A percentile compares a stretch with the other conserved stretches of the same genome.
phyloP scores from a whole-genome alignment of 495 filamentous ascomycete species.

The Penicillium parvum region DNA sequence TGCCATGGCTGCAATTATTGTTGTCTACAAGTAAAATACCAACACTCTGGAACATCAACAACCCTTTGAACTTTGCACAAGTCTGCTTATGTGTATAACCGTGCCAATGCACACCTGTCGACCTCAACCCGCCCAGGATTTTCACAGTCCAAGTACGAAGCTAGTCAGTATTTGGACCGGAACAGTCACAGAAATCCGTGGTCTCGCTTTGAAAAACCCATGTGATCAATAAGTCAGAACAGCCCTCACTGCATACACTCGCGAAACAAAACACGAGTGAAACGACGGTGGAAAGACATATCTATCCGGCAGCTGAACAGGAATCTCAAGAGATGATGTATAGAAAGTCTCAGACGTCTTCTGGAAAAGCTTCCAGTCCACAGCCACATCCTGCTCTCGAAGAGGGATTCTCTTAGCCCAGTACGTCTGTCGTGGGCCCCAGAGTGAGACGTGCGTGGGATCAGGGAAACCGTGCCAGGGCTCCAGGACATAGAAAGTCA shows the following conservation, averaged over 20 bases:
- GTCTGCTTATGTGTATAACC: too few relatives aligned
- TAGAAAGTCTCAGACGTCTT: background rate
- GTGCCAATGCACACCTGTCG: too few relatives aligned
- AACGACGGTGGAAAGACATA: slow-evolving; percentile 6
- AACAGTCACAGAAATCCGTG: too few relatives aligned
- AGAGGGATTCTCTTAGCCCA: slow-evolving; percentile 7
- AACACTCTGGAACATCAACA: too few relatives aligned
- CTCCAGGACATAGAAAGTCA: slow-evolving; percentile 11
- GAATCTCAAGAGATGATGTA: background rate
- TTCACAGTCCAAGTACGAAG: too few relatives aligned
- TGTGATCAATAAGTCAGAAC: slow-evolving; percentile 1
- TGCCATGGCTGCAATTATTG: too few relatives aligned
- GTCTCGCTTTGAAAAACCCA: background rate
- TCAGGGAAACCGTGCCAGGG: slow-evolving; percentile 5
- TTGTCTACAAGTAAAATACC: too few relatives aligned
- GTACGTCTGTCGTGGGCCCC: background rate
- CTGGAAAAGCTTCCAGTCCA: background rate
- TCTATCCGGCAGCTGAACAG: background rate
- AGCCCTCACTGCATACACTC: slow-evolving; percentile 1
- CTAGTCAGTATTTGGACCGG: too few relatives aligned
- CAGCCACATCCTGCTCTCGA: background rate
- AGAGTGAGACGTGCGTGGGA: background rate
- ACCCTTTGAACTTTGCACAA: too few relatives aligned
- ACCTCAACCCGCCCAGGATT: too few relatives aligned
- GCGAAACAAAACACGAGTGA: slow-evolving; percentile 12